A percentile compares a stretch with the other conserved stretches of the same genome.
Conservation (phyloP, 139 green algal genomes). For the Eudorina sp. region DNA sequence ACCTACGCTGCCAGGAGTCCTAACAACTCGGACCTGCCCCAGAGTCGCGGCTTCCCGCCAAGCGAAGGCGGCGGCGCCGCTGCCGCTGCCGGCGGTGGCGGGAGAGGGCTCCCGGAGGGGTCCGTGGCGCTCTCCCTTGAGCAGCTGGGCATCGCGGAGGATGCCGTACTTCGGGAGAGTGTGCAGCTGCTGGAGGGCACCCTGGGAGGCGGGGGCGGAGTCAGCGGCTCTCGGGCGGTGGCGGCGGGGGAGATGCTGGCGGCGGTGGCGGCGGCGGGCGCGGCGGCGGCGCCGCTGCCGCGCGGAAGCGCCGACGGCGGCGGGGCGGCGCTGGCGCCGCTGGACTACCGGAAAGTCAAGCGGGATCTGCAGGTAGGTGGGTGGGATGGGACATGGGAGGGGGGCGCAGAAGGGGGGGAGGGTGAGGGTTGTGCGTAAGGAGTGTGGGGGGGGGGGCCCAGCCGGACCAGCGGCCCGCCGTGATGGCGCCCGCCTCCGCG, state of each 20-base stretch:
- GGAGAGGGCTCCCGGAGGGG: not conserved
- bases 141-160: not conserved
- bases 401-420: not conserved
- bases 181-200: not conserved
- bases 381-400: too few relatives aligned
- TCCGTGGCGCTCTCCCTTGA: slow-evolving; percentile 1
- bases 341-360: slow-evolving; percentile 34
- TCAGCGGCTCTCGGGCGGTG: not conserved
- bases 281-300: not conserved
- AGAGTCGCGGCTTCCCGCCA: not conserved
- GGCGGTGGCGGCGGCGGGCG: not conserved
- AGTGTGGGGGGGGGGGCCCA: not conserved
- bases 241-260: not conserved
- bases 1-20: too few relatives aligned
- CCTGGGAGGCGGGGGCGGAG: not conserved
- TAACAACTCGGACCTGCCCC: not conserved
- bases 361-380: slow-evolving; percentile 25
- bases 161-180: slow-evolving; percentile 26
- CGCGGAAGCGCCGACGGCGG: not conserved
- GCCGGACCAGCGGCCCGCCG: too few relatives aligned
- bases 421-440: not conserved
- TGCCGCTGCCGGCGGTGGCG: not conserved
- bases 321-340: slow-evolving; percentile 4
- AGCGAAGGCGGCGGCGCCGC: too few relatives aligned
- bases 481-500: too few relatives aligned